Conservation (phyloP, 2,329 filamentous ascomycete genomes). For the Simplicillium sp. region DNA sequence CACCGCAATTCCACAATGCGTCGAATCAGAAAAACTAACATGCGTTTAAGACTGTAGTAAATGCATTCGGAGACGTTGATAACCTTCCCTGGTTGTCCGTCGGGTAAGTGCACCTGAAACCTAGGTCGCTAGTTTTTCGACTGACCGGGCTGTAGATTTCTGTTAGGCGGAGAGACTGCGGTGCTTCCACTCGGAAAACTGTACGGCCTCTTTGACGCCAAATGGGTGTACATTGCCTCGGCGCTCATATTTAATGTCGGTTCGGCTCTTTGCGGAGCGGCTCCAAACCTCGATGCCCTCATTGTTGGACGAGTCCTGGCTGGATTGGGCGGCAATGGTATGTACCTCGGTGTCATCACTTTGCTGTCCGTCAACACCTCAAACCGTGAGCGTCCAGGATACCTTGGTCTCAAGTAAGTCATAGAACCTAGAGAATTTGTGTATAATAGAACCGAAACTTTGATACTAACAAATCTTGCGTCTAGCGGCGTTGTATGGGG, state of each 20-base stretch:
- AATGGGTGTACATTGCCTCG: slow-evolving; percentile 21
- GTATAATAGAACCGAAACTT: no score
- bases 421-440: no score
- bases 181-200: slow-evolving; percentile 31
- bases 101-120: neutral
- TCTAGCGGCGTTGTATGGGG: slow-evolving; percentile 26
- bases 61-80: slow-evolving; percentile 19
- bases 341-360: slow-evolving; percentile 21
- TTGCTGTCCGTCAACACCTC: slow-evolving; percentile 16
- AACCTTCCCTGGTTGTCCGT: slow-evolving; percentile 30
- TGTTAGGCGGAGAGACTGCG: slow-evolving; percentile 20
- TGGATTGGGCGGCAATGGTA: slow-evolving; percentile 28
- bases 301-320: slow-evolving; percentile 32
- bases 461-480: neutral
- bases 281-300: slow-evolving; percentile 28
- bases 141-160: no score
- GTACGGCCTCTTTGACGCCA: slow-evolving; percentile 31
- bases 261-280: slow-evolving; percentile 25
- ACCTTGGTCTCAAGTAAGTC: slow-evolving; percentile 6
- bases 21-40: slow-evolving; percentile 4
- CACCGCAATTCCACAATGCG: no score
- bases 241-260: slow-evolving; percentile 14
- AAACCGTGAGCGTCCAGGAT: slow-evolving; percentile 14
- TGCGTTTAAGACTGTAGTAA: slow-evolving; percentile 17
- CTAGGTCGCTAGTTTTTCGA: no score